Evolutionary conservation across 2,329 filamentous ascomycete species (phyloP), one percentile per base, ranked within the genome.

Genomic region (Talaromyces sp.): DNA sequence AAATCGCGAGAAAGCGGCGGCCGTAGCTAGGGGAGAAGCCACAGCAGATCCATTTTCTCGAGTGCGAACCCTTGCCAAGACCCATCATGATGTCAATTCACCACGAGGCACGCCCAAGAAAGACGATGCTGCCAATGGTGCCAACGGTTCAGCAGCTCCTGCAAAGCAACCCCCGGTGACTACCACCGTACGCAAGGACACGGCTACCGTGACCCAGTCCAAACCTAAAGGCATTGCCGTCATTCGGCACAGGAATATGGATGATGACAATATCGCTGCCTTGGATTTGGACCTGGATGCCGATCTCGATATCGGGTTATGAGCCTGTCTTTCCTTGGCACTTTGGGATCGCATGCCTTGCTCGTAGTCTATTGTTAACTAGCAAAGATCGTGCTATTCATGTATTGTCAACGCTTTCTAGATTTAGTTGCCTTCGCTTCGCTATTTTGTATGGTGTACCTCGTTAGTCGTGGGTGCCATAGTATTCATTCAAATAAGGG

Each of bases 261-360:
- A 96, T 64, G 95, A 98, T 71, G 95, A 98, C 70, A 89, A 97
- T 59, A 93, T 98, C 74, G 92, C 89, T 1, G 84, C 87, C 27
- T 80, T 98, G 79, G 95, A 98, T 73, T 78, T 98, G 68, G 93
- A 91, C 29, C 91, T 98, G 24, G 59, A 61, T 55, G 59, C 43
- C 72, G 93, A 98, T 67, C 87, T 96, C 68, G 92, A 96, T 35
- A 43, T 61, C 35, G 55, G 59, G 1, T 54, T 51, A n/a, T 57
- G 19, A 38, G 43, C 31, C 13, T 19, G 13, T 31, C 17, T 38
- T 13, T 35, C 32, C 13, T 35, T 35, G 2, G 32, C 4, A 35
- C 17, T 5, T n/a, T 7, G 7, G 17, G 17, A 9, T 38, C 17
- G 35, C 6, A 38, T 17, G 35, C 8, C 14, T 6, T 6, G 14